Percentiles rank a stretch among this genome's conserved stretches.
phyloP scores from a whole-genome alignment of 768 basidiomycete species.

The Tulasnella sp. region DNA sequence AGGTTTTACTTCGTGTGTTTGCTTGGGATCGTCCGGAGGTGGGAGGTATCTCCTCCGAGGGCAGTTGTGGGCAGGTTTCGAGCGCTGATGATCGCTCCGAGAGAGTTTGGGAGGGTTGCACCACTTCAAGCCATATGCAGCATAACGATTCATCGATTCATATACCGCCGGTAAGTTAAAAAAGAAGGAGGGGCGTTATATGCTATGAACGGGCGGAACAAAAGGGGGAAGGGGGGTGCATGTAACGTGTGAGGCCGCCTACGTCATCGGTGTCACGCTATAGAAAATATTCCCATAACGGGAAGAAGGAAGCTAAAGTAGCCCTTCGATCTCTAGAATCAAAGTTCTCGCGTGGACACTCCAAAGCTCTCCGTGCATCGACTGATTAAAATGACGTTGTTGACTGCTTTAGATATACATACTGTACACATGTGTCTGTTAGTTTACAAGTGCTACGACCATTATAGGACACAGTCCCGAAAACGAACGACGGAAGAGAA shows the following conservation, averaged over 20 bases:
- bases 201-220: background rate
- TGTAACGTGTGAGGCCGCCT: background rate
- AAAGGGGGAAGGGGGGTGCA: background rate
- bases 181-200: background rate
- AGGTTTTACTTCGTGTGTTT: background rate
- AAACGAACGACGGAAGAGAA: background rate
- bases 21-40: background rate
- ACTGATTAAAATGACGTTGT: background rate
- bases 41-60: background rate
- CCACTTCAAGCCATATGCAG: background rate
- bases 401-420: background rate
- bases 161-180: conserved; percentile 2
- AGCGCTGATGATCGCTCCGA: background rate
- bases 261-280: background rate
- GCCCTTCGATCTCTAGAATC: background rate
- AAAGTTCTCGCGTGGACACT: background rate
- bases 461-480: background rate
- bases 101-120: background rate
- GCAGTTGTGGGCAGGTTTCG: too few species aligned
- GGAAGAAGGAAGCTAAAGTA: background rate
- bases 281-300: background rate
- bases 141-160: background rate
- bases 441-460: conserved; percentile 2
- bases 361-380: background rate
- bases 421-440: background rate